phyloP scores from a whole-genome alignment of 2,329 filamentous ascomycete genomes.

The Cladosporium halotolerans region DNA sequence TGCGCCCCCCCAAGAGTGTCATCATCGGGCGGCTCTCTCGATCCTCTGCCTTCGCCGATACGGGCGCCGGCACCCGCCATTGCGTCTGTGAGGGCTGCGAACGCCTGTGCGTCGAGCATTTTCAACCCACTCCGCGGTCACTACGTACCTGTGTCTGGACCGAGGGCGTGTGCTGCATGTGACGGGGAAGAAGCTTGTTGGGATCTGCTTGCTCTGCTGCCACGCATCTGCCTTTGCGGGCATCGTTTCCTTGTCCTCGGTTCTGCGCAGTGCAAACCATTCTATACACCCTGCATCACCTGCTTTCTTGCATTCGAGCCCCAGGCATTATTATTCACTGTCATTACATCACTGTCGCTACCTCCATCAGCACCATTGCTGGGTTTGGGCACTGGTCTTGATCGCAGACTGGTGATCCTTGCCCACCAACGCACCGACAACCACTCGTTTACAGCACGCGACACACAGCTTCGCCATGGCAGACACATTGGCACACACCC shows the following conservation, averaged over 20 bases:
- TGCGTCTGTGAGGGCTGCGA: not conserved
- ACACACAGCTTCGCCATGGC: not conserved
- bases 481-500: not conserved
- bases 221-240: not conserved
- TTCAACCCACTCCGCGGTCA: constrained; percentile 1
- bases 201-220: not conserved
- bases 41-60: not conserved
- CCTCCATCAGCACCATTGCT: not conserved
- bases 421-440: too few species aligned
- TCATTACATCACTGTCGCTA: constrained; percentile 1
- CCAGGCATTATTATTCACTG: too few species aligned
- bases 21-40: not conserved
- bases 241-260: not conserved
- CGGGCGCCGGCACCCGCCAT: not conserved
- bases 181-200: constrained; percentile 2
- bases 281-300: not conserved
- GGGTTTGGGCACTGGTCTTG: not conserved
- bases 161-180: not conserved
- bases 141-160: constrained; percentile 2
- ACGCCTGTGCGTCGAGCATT: too few species aligned
- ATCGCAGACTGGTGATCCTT: not conserved
- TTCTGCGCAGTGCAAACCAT: not conserved
- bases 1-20: not conserved
- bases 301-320: too few species aligned
- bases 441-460: not conserved